Conservation (phyloP, 176 grass and related monocot genomes). For the Luzula sylvatica region DNA sequence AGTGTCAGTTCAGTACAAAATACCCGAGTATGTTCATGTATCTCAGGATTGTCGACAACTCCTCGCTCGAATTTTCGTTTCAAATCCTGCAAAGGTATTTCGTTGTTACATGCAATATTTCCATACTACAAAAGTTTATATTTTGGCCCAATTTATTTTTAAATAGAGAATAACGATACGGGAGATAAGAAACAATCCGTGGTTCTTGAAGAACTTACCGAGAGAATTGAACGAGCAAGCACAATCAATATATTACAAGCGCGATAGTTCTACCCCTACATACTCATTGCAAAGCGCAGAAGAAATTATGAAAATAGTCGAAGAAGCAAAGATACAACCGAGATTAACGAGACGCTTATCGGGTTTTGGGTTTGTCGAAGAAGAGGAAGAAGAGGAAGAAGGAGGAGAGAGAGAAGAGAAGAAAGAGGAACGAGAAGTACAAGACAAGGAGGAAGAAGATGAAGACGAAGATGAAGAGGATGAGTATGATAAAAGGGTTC, state of each 20-base stretch:
- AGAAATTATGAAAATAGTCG: conserved; percentile 74
- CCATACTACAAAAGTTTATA: background rate
- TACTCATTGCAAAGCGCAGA: conserved; percentile 64
- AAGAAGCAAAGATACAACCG: conserved; percentile 42
- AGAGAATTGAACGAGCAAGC: conserved; percentile 56
- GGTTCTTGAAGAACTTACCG: conserved; percentile 91
- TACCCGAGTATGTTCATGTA: conserved; percentile 74
- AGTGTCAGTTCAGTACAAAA: conserved; percentile 69
- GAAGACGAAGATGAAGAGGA: conserved; percentile 58
- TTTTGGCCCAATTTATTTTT: background rate
- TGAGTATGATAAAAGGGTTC: conserved; percentile 66
- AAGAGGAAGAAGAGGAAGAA: conserved; percentile 55
- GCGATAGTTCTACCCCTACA: conserved; percentile 32
- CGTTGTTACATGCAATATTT: background rate
- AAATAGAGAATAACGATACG: conserved; percentile 75
- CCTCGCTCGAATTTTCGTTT: conserved; percentile 55
- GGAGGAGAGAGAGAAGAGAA: conserved; percentile 39
- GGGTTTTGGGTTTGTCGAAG: conserved; percentile 47
- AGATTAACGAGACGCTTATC: conserved; percentile 33
- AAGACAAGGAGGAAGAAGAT: conserved; percentile 42
- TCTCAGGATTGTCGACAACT: conserved; percentile 76
- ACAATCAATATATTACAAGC: conserved; percentile 81
- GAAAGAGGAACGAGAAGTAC: conserved; percentile 36
- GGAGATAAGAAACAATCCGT: conserved; percentile 81
- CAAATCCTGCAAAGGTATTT: conserved; percentile 59